Evolutionary conservation across 768 basidiomycete genomes (phyloP).

Genomic region (Asterophora parasitica): DNA sequence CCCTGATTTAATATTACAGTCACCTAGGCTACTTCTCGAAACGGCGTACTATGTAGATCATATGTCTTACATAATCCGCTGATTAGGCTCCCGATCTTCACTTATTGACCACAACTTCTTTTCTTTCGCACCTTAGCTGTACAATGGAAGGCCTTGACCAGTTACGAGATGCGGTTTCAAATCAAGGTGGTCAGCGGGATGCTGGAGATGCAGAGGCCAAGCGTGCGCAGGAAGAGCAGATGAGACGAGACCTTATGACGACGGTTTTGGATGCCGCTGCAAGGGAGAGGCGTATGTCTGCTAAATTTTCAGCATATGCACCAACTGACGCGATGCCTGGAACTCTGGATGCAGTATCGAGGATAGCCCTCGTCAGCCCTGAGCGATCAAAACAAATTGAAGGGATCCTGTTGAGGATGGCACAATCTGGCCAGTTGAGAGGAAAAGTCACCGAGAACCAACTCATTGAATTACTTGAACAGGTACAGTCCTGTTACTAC

Average conservation of each 20-base stretch:
- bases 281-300: constrained; percentile 67
- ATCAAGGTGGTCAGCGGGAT: constrained; percentile 3
- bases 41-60: no score
- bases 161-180: constrained; percentile 4
- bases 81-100: neutral
- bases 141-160: constrained; percentile 13
- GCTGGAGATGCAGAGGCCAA: constrained; percentile 46
- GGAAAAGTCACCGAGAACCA: constrained; percentile 75
- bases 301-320: neutral
- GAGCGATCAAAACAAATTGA: constrained; percentile 80
- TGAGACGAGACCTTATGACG: constrained; percentile 71
- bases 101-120: neutral
- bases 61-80: no score
- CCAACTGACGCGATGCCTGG: constrained; percentile 6
- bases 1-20: no score
- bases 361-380: constrained; percentile 84
- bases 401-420: constrained; percentile 73
- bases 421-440: constrained; percentile 75
- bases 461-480: constrained; percentile 80
- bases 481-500: constrained; percentile 42
- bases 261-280: constrained; percentile 75
- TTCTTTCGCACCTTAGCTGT: neutral
- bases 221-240: constrained; percentile 65
- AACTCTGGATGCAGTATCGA: constrained; percentile 51
- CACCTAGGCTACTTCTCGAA: no score